Base-by-base conservation (phyloP, 2,329 filamentous ascomycete genomes). In the Gyromitra esculenta region DNA sequence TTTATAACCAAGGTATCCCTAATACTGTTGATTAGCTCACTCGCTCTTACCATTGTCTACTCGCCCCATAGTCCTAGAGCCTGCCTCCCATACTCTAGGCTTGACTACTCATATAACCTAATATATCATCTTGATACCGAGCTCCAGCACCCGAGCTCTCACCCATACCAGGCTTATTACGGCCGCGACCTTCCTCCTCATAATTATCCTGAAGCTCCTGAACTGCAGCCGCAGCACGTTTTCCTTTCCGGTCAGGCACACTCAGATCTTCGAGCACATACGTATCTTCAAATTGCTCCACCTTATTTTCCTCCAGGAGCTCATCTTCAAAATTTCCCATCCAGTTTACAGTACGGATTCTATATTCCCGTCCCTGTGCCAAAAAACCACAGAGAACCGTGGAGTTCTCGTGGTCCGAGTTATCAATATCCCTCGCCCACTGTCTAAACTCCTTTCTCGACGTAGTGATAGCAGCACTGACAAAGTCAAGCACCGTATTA, bases 281-380 rank as follows among this genome's bases (percentile, higher is more conserved):
- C 35, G 13, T 64, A 25, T 37, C 25, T 35, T 48, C 48, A 3
- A 37, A 45, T 15, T 41, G 7, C 1, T 45, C n/a, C 13, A 37
- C 35, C 15, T 39, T 37, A n/a, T 41, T 39, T 21, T 45, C 54
- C 25, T 69, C 35, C 7, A 15, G 45, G 7, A 71, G 45, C n/a
- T 72, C 69, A 11, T 72, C 60, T 6, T 65, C 69, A 64, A 72
- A 65, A 56, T 72, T 48, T 15, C 31, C 48, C 41, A 35, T 18
- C 48, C 35, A 72, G 50, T n/a, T 35, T 21, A 18, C 50, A 8
- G 59, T 50, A 41, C 48, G 39, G 15, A 21, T 7, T 6, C 69
- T 57, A 37, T 72, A 65, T 21, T 56, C 69, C 25, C 21, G 43
- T 2, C 69, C 69, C 37, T 64, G 15, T 7, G n/a, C 21, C n/a